Base-by-base conservation (phyloP, 805 yeast species). In the Wickerhamomyces subpelliculosus region DNA sequence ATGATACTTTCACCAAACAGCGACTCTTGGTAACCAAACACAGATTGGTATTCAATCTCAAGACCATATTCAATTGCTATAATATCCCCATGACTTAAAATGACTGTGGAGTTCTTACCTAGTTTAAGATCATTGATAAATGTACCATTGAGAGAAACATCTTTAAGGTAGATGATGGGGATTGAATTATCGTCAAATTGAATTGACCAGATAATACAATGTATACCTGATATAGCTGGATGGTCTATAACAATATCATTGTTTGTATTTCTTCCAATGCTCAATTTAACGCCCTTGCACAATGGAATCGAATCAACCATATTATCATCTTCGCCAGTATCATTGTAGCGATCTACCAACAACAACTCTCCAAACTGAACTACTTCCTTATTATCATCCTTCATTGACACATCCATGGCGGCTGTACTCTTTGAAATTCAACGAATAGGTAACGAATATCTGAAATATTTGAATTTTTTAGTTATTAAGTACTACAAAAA, bases 81-180 rank as follows among this genome's bases (percentile, higher is more conserved):
- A 4, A 41, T 36, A 49, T 76, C 80, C 4, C 57, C 58, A 36
- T 66, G 54, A 37, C 52, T 45, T 24, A 72, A 48, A 11, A 71
- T 32, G 17, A 51, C 57, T 0, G 62, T 58, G 20, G 55, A 54
- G 19, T 62, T 57, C 28, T 57, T 61, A 3, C 49, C 55, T 41
- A 64, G 22, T 12, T 42, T 39, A 17, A 36, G n/a, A 1, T 61
- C 67, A 46, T 75, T 73, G 2, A 76, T 47, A 29, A 44, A 58
- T 1, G 72, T 67, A 3, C 81, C 81, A 57, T 78, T 78, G 19
- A 67, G 50, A 1, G 82, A 74, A 2, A 45, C 36, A 44, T 75
- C 82, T 39, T 67, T 68, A 10, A 77, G 44, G 46, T 76, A 78
- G 14, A 69, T 62, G 42, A 74, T 43, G 0, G 78, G 75, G 1